phyloP scores from a whole-genome alignment of 331 rosid species.

The Quercus phellos region DNA sequence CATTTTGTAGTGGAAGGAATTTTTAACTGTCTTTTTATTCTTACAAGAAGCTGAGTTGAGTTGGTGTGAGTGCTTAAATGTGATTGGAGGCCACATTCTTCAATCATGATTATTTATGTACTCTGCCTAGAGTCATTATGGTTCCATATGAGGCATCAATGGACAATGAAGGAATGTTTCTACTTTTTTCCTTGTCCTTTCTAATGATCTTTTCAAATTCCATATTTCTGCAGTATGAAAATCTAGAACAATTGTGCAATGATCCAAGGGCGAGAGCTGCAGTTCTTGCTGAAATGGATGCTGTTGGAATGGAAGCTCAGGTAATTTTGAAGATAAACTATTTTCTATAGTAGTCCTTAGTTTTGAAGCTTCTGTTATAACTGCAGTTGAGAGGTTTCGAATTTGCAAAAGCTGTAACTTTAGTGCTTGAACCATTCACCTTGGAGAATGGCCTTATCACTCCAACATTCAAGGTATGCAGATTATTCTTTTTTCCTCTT shows the following conservation, averaged over 20 bases:
- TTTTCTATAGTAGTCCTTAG: background rate
- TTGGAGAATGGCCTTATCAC: constrained; percentile 87
- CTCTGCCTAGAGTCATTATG: background rate
- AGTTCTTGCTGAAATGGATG: constrained; percentile 85
- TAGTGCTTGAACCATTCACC: constrained; percentile 71
- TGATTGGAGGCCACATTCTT: background rate
- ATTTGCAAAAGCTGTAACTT: constrained; percentile 69
- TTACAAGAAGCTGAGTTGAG: background rate
- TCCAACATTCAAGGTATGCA: constrained; percentile 87
- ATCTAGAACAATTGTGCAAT: constrained; percentile 63
- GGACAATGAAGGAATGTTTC: background rate
- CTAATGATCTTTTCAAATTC: constrained; percentile 2
- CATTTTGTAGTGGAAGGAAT: background rate
- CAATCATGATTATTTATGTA: background rate
- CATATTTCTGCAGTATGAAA: constrained; percentile 46
- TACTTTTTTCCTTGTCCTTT: background rate
- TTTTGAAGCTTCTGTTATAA: background rate
- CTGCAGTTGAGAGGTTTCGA: constrained; percentile 94
- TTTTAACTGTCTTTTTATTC: background rate
- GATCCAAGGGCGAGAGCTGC: constrained; percentile 75
- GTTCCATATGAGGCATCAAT: background rate
- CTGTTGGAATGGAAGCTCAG: constrained; percentile 79
- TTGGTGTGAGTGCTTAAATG: background rate
- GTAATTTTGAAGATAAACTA: constrained; percentile 19
- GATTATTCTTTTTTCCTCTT: background rate